Evolutionary conservation across 2,329 filamentous ascomycete genomes (phyloP).

Genomic region (Monosporascus sp.): DNA sequence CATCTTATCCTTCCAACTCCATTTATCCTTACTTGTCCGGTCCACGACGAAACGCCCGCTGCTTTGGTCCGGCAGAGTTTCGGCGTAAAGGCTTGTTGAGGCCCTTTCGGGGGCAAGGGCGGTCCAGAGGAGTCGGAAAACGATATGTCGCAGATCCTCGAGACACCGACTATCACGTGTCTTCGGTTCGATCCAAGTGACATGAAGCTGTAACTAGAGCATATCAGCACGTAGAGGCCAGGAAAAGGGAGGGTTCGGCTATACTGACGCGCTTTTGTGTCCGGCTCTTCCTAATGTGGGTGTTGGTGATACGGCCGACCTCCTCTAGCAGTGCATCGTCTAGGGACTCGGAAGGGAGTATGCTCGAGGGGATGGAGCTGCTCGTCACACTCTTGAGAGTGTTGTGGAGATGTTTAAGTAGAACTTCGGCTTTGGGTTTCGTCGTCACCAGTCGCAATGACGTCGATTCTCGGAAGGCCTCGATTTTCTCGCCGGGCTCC

Average conservation of each 20-base stretch:
- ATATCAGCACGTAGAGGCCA: conserved; percentile 1
- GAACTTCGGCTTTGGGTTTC: conserved; percentile 28
- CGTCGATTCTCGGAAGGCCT: conserved; percentile 23
- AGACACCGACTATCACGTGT: conserved; percentile 12
- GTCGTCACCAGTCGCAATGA: conserved; percentile 32
- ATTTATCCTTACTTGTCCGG: conserved; percentile 21
- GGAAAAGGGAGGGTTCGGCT: neutral
- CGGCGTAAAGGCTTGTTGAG: conserved; percentile 16
- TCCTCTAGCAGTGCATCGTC: conserved; percentile 26
- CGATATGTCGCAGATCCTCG: conserved; percentile 39
- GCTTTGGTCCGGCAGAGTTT: neutral
- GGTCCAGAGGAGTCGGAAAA: conserved; percentile 39
- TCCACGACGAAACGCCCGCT: conserved; percentile 28
- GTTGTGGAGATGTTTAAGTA: conserved; percentile 29
- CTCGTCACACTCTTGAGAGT: conserved; percentile 22
- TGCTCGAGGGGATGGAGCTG: conserved; percentile 17
- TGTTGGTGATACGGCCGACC: conserved; percentile 33
- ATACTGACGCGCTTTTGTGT: conserved; percentile 16
- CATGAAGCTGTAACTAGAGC: conserved; percentile 19
- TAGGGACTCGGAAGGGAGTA: conserved; percentile 18
- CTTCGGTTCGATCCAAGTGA: conserved; percentile 37
- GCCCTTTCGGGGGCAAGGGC: conserved; percentile 20
- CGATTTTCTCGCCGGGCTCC: conserved; percentile 32
- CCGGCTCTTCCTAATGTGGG: conserved; percentile 14
- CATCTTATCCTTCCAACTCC: conserved; percentile 32